phyloP scores from a whole-genome alignment of 2,329 filamentous ascomycete genomes.

The Arthroderma uncinatum region DNA sequence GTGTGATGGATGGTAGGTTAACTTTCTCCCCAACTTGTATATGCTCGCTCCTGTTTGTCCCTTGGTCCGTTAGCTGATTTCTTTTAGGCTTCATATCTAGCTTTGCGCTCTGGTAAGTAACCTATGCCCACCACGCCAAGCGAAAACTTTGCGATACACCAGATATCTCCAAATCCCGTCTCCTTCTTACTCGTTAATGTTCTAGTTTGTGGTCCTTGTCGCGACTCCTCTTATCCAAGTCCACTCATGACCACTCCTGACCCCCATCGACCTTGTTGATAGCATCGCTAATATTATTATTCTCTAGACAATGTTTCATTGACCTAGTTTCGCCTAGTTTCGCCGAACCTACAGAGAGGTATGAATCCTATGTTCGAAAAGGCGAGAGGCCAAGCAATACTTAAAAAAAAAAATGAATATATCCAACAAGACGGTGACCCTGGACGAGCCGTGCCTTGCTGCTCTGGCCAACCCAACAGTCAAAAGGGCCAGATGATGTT shows the following conservation, averaged over 20 bases:
- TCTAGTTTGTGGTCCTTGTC: too few relatives aligned
- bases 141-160: too few relatives aligned
- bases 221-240: too few relatives aligned
- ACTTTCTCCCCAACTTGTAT: neutral
- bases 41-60: neutral
- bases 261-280: neutral
- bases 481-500: neutral
- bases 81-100: neutral
- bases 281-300: neutral
- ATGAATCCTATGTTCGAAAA: neutral
- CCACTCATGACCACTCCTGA: neutral
- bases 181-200: too few relatives aligned
- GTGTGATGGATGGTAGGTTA: neutral
- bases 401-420: neutral
- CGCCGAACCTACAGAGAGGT: neutral
- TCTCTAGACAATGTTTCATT: slow-evolving; percentile 2
- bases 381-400: neutral
- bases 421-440: neutral
- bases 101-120: neutral
- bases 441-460: neutral
- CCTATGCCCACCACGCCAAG: too few relatives aligned
- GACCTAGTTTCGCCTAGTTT: neutral
- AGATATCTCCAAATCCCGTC: too few relatives aligned
- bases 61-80: neutral
- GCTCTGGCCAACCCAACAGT: neutral